These are phyloP conservation scores for Phytopythium mirpurense DNA, from an alignment of 352 stramenopile species.

Conservation along the genomic window DNA sequence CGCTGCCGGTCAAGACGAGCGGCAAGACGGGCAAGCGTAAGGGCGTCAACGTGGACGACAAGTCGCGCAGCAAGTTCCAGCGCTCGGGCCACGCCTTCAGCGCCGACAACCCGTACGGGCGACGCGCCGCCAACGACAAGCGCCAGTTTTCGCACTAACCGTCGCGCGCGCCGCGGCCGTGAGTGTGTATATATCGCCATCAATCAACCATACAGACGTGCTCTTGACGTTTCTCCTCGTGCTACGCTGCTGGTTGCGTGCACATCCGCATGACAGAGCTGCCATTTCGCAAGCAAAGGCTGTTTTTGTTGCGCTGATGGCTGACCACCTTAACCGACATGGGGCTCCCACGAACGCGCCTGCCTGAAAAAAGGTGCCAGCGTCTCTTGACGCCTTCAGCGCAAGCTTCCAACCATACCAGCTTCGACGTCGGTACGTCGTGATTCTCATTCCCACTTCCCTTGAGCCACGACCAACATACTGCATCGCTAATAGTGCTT, in stretches of 20 bases:
- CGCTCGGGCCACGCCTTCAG: constrained; percentile 94
- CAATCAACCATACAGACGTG: background rate
- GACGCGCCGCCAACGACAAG: constrained; percentile 83
- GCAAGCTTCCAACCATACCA: too few species aligned
- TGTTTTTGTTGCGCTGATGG: too few species aligned
- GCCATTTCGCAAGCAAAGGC: too few species aligned
- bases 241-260: background rate
- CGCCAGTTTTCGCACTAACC: constrained; percentile 90
- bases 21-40: constrained; percentile 77
- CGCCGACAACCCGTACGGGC: constrained; percentile 97
- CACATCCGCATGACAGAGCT: too few species aligned
- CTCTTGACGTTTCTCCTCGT: background rate
- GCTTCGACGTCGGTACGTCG: too few species aligned
- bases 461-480: too few species aligned
- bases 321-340: too few species aligned
- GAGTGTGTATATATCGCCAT: constrained; percentile 5
- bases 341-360: too few species aligned
- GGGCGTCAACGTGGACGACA: constrained; percentile 49
- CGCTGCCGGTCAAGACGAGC: constrained; percentile 88
- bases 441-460: too few species aligned
- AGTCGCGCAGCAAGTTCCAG: constrained; percentile 51
- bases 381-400: too few species aligned
- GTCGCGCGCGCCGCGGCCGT: background rate
- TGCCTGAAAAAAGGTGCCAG: too few species aligned
- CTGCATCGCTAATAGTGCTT: too few species aligned